Evolutionary conservation across 129 eudicot species (phyloP).

Genomic region (Flaveria brownii): DNA sequence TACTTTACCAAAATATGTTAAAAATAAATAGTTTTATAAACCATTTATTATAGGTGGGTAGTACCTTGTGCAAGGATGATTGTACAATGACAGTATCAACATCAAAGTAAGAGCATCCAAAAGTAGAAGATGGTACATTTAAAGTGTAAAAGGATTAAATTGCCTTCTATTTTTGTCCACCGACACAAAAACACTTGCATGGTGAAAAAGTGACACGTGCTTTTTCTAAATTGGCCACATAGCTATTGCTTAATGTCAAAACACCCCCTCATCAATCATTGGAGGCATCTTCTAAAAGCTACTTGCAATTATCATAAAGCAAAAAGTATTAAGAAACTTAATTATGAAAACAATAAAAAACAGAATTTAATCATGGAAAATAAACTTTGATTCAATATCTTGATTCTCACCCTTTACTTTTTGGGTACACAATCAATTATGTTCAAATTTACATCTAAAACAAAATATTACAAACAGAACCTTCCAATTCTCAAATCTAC

Average conservation of each 20-base stretch:
- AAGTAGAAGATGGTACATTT: conserved; percentile 25
- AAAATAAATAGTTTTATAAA: too few relatives aligned
- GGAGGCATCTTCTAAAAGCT: conserved; percentile 38
- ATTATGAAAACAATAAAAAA: neutral
- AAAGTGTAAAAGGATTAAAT: conserved; percentile 21
- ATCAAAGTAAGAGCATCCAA: conserved; percentile 37
- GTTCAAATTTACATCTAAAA: conserved; percentile 38
- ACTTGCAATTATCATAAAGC: conserved; percentile 30
- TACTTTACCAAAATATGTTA: too few relatives aligned
- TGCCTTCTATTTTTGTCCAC: conserved; percentile 38
- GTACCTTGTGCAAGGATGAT: conserved; percentile 27
- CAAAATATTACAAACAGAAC: conserved; percentile 35
- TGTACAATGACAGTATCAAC: conserved; percentile 29
- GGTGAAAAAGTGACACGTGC: conserved; percentile 13
- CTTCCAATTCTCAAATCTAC: conserved; percentile 36
- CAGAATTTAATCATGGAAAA: conserved; percentile 11
- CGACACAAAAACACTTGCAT: conserved; percentile 39
- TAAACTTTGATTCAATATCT: conserved; percentile 25
- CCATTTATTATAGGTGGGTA: too few relatives aligned
- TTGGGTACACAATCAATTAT: conserved; percentile 36
- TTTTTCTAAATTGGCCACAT: conserved; percentile 22
- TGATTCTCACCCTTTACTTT: conserved; percentile 44
- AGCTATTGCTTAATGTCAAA: conserved; percentile 14
- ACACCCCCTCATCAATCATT: conserved; percentile 38
- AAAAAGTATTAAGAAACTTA: neutral